Percentiles rank a stretch among this genome's conserved stretches.
Evolutionary conservation across 1,139 yeast species (phyloP).

Genomic region (Geotrichum reessii): DNA sequence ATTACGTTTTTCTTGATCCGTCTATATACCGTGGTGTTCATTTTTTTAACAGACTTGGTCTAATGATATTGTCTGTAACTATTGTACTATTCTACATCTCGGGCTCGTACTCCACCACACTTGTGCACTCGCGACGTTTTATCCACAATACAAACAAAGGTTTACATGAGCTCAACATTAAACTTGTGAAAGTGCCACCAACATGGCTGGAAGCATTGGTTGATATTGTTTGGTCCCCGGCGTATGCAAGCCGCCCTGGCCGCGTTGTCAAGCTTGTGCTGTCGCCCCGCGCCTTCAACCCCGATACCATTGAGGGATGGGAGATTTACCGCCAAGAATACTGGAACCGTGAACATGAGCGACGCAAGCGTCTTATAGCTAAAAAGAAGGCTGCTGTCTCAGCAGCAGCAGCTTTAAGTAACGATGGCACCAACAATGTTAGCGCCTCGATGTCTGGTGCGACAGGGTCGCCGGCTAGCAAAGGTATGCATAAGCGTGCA

Average conservation of each 20-base stretch:
- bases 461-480: background rate
- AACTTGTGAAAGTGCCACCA: slow-evolving; percentile 64
- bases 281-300: slow-evolving; percentile 72
- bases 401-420: slow-evolving; percentile 2
- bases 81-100: slow-evolving; percentile 73
- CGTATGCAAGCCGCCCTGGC: slow-evolving; percentile 26
- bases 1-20: slow-evolving; percentile 32
- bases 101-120: slow-evolving; percentile 83
- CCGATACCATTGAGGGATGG: slow-evolving; percentile 91
- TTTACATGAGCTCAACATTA: slow-evolving; percentile 69
- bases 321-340: slow-evolving; percentile 88
- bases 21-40: slow-evolving; percentile 35
- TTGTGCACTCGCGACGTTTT: slow-evolving; percentile 74
- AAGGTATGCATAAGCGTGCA: slow-evolving; percentile 3
- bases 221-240: slow-evolving; percentile 27
- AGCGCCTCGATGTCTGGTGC: background rate
- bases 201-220: slow-evolving; percentile 46
- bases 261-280: slow-evolving; percentile 59
- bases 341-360: slow-evolving; percentile 80
- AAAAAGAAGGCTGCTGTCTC: background rate
- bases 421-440: background rate
- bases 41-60: slow-evolving; percentile 48
- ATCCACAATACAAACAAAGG: slow-evolving; percentile 81
- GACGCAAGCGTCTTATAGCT: slow-evolving; percentile 30
- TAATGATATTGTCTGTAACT: slow-evolving; percentile 65